A percentile compares a stretch with the other conserved stretches of the same genome.
Evolutionary conservation across 2,329 filamentous ascomycete species (phyloP).

Genomic region (Aspergillus tanneri): DNA sequence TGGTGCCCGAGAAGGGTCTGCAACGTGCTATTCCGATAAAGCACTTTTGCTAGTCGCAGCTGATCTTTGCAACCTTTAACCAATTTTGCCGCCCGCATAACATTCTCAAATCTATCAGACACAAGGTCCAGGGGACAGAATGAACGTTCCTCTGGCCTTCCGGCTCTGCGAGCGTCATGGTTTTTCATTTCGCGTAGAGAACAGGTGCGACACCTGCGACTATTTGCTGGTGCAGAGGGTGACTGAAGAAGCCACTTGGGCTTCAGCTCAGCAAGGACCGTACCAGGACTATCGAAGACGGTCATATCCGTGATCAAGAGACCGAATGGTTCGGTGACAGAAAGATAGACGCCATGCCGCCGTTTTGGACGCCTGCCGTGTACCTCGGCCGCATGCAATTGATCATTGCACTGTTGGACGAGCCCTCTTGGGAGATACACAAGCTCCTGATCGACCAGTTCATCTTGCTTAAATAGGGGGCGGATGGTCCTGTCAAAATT

Average conservation of each 20-base stretch:
- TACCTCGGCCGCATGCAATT: slow-evolving; percentile 53
- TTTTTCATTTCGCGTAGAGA: slow-evolving; percentile 57
- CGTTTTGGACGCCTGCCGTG: slow-evolving; percentile 47
- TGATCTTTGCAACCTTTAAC: slow-evolving; percentile 41
- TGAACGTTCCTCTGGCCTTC: slow-evolving; percentile 35
- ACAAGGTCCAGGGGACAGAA: slow-evolving; percentile 68
- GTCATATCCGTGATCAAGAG: slow-evolving; percentile 76
- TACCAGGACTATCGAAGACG: slow-evolving; percentile 34
- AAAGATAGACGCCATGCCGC: slow-evolving; percentile 53
- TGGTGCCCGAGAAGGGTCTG: slow-evolving; percentile 38
- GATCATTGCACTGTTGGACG: slow-evolving; percentile 54
- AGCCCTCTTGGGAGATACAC: slow-evolving; percentile 48
- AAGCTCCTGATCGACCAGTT: slow-evolving; percentile 58
- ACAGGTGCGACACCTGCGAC: slow-evolving; percentile 72
- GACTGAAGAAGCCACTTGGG: slow-evolving; percentile 82
- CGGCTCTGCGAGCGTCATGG: slow-evolving; percentile 32
- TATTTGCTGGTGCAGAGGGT: slow-evolving; percentile 63
- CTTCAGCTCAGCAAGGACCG: slow-evolving; percentile 68
- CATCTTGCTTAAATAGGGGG: slow-evolving; percentile 56
- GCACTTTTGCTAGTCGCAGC: slow-evolving; percentile 32
- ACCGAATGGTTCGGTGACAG: slow-evolving; percentile 59
- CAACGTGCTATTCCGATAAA: slow-evolving; percentile 37
- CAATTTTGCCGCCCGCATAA: slow-evolving; percentile 43
- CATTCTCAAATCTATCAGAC: slow-evolving; percentile 47
- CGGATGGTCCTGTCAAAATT: slow-evolving; percentile 46